Base-by-base conservation (phyloP, 805 yeast genomes). In the Kodamaea kakaduensis region DNA sequence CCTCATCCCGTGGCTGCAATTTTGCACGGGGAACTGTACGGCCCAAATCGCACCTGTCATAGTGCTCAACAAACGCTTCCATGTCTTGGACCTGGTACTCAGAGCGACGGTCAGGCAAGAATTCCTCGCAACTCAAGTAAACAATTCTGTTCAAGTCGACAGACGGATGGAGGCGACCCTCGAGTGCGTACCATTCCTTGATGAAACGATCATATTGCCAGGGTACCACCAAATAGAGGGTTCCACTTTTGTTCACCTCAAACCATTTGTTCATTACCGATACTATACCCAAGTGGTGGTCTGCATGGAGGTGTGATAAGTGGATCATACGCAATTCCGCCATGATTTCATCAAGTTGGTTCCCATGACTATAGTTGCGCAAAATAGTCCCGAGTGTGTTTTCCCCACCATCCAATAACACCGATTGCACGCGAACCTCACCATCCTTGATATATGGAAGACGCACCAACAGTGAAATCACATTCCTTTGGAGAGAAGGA, bases 351-450 rank as follows among this genome's bases (percentile, higher is more conserved):
- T 41, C 38, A 17, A 56, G 44, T 22, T 65, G 65, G 2, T 50
- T 48, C 2, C 66, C 43, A 7, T 67, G 63, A 0, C 80, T 79
- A 42, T 77, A 77, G 38, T 76, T 65, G 45, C 97, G 73, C 20
- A 63, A 54, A 42, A 93, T 58, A 0, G 84, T 61, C 2, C 95
- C 96, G 15, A 82, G 49, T 0, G 97, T 86, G 40, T 86, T 88
- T 54, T 93, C 99, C 12, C 99, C 99, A n/a, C 93, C 95, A 59
- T 93, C 99, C 23, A 93, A 60, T 15, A 93, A 47, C 0, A 84
- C 54, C 3, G 81, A 57, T 44, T 74, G 61, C 48, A 53, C 68
- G 5, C 36, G 34, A 4, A 58, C 27, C 3, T 48, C 40, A 0
- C 48, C 59, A 5, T 32, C 38, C 7, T 41, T 41, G n/a, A 27